These are phyloP conservation scores for Eucalyptus tenuipes DNA, from an alignment of 345 rosid genomes.

Conservation along the genomic window DNA sequence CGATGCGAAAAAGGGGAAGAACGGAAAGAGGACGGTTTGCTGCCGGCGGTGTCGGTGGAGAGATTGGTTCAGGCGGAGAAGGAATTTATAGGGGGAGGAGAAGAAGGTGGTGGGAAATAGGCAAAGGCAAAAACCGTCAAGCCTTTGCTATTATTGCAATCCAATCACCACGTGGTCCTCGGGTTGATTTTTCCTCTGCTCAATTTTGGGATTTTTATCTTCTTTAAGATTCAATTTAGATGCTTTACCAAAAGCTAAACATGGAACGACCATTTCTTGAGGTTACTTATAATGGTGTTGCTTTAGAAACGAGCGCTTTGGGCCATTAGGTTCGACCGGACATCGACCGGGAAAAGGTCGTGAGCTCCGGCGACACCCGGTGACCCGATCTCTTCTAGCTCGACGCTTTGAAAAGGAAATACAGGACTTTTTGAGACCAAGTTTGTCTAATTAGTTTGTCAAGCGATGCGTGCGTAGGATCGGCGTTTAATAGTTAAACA, in stretches of 20 bases:
- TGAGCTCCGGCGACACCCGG: rapidly evolving
- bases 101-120: background rate
- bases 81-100: background rate
- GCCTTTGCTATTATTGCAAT: background rate
- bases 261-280: background rate
- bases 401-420: background rate
- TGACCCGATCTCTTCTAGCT: background rate
- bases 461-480: background rate
- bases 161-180: background rate
- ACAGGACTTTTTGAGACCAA: background rate
- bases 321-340: background rate
- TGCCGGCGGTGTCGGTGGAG: background rate
- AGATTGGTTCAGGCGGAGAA: background rate
- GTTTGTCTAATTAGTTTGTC: background rate
- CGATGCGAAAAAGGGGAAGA: background rate
- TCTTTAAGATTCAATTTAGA: background rate
- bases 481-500: background rate
- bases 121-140: too few species aligned
- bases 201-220: background rate
- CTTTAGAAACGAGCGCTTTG: background rate
- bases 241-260: background rate
- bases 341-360: background rate
- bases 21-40: background rate
- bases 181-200: background rate
- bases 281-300: background rate